Percentiles rank a stretch among this genome's conserved stretches.
These are phyloP conservation scores for Penicillium sp. DNA, from an alignment of 2,329 filamentous ascomycete genomes.

Conservation along the genomic window DNA sequence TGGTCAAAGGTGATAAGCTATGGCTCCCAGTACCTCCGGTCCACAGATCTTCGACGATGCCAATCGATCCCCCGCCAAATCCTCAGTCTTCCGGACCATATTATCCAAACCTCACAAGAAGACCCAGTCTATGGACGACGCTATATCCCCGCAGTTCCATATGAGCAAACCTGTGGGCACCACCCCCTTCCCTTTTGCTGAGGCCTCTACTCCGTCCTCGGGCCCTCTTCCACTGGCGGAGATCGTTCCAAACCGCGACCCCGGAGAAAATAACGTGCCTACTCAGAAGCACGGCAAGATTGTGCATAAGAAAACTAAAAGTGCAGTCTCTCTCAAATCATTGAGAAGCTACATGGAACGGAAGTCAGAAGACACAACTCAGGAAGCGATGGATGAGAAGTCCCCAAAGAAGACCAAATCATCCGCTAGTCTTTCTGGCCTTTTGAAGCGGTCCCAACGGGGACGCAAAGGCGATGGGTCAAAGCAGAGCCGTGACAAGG, in stretches of 20 bases:
- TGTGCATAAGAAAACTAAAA: slow-evolving; percentile 52
- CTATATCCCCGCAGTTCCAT: slow-evolving; percentile 27
- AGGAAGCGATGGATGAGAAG: slow-evolving; percentile 33
- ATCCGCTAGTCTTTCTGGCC: slow-evolving; percentile 69
- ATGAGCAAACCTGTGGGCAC: slow-evolving; percentile 42
- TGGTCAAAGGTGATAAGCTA: slow-evolving; percentile 30
- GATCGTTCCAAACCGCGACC: slow-evolving; percentile 37
- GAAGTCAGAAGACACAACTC: slow-evolving; percentile 32
- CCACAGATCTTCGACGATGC: slow-evolving; percentile 38
- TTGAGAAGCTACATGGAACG: slow-evolving; percentile 45
- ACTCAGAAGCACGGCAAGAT: slow-evolving; percentile 37
- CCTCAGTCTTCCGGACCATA: slow-evolving; percentile 51
- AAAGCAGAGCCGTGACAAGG: slow-evolving; percentile 63
- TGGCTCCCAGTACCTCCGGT: slow-evolving; percentile 30
- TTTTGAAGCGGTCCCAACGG: slow-evolving; percentile 69
- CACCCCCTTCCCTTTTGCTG: slow-evolving; percentile 42
- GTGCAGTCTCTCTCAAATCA: slow-evolving; percentile 50
- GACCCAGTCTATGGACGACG: slow-evolving; percentile 40
- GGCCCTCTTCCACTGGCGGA: slow-evolving; percentile 36
- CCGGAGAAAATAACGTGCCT: slow-evolving; percentile 20
- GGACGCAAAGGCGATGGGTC: slow-evolving; percentile 57
- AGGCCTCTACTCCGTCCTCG: slow-evolving; percentile 42
- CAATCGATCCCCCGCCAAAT: slow-evolving; percentile 31
- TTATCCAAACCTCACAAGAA: slow-evolving; percentile 50
- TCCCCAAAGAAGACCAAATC: slow-evolving; percentile 71